phyloP scores from a whole-genome alignment of 2,329 filamentous ascomycete genomes.

The Chaetomiaceae sp. region DNA sequence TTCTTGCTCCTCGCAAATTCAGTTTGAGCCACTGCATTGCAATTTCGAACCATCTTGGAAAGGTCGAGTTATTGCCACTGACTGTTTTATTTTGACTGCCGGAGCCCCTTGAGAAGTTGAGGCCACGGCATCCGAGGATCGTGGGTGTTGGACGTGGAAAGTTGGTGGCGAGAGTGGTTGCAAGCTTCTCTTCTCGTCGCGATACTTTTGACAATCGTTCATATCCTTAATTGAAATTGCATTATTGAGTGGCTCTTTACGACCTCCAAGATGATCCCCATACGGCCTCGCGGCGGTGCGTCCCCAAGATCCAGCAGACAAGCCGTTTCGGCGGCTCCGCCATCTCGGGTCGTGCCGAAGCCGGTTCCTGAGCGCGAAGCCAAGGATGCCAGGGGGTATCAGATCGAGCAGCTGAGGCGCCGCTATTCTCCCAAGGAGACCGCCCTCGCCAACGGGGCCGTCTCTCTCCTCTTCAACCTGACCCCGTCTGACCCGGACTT shows the following conservation, averaged over 20 bases:
- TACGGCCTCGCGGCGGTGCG: slow-evolving; percentile 15
- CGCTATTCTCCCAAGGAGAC: slow-evolving; percentile 54
- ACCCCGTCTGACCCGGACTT: slow-evolving; percentile 78
- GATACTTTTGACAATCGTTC: not conserved
- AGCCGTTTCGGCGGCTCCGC: slow-evolving; percentile 41
- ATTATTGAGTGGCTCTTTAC: not conserved
- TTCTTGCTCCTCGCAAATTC: not conserved
- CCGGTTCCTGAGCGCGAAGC: slow-evolving; percentile 62
- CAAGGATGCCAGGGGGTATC: slow-evolving; percentile 67
- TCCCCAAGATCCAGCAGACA: slow-evolving; percentile 32
- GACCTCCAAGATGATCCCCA: slow-evolving; percentile 21
- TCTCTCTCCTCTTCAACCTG: slow-evolving; percentile 60
- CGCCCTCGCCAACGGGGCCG: slow-evolving; percentile 43
- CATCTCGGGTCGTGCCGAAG: slow-evolving; percentile 54
- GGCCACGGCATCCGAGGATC: too few relatives aligned
- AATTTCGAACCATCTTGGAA: too few relatives aligned
- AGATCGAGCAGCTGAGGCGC: slow-evolving; percentile 66
- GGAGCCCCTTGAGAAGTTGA: too few relatives aligned
- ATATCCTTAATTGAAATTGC: not conserved
- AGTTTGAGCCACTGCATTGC: too few relatives aligned
- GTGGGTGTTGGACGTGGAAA: too few relatives aligned
- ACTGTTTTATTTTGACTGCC: too few relatives aligned
- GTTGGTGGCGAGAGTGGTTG: too few relatives aligned
- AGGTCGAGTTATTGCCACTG: too few relatives aligned
- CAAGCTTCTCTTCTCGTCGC: not conserved